phyloP scores from a whole-genome alignment of 2,329 filamentous ascomycete genomes.

The Elsinoe arachidis region DNA sequence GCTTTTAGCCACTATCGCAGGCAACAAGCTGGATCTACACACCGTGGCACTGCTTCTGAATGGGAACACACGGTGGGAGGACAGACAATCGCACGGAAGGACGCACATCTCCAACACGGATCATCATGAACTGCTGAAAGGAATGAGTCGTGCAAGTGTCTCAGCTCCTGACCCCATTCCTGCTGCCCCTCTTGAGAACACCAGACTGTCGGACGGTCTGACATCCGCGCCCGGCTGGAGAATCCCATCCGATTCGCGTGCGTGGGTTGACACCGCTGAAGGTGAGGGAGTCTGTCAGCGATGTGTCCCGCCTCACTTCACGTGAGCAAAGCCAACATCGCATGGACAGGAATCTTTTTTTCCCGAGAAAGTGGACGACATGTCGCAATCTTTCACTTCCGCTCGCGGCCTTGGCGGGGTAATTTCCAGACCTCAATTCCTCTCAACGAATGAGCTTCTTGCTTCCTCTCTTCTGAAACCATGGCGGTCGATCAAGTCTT shows the following conservation, averaged over 20 bases:
- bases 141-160: background rate
- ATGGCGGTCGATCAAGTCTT: conserved; percentile 1
- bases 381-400: conserved; percentile 1
- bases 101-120: background rate
- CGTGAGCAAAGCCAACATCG: background rate
- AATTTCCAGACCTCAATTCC: conserved; percentile 1
- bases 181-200: background rate
- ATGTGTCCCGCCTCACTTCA: background rate
- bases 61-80: too few relatives aligned
- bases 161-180: background rate
- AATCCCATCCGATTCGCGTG: background rate
- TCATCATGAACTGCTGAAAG: background rate
- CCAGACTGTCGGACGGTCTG: background rate
- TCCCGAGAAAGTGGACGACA: background rate
- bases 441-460: background rate
- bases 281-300: background rate
- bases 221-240: background rate
- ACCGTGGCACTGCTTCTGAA: too few relatives aligned
- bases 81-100: too few relatives aligned
- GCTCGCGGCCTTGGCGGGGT: background rate
- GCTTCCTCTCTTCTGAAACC: background rate
- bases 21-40: too few relatives aligned
- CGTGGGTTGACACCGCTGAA: background rate
- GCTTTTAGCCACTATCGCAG: too few relatives aligned
- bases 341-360: background rate